Conservation (phyloP, 2,329 filamentous ascomycete species). For the Apiospora aurea region DNA sequence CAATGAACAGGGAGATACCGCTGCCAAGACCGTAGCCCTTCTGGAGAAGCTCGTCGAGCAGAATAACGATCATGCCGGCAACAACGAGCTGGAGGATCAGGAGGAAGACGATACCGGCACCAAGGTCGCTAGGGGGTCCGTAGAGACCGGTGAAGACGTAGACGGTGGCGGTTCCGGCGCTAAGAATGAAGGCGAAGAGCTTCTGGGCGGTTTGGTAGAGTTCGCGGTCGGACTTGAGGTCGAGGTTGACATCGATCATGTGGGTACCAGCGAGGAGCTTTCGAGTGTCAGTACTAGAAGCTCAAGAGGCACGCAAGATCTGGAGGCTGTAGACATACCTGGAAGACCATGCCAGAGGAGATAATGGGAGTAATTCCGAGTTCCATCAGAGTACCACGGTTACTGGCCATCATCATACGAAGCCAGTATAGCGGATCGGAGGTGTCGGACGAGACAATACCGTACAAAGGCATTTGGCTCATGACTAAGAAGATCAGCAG, state of each 20-base stretch:
- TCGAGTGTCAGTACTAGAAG: constrained; percentile 99
- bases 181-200: constrained; percentile 96
- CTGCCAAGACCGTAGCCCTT: constrained; percentile 99
- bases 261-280: constrained; percentile 95
- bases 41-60: constrained; percentile 97
- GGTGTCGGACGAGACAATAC: constrained; percentile 98
- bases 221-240: constrained; percentile 99
- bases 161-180: constrained; percentile 96
- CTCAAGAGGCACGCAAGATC: background rate
- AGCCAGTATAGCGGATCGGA: constrained; percentile 99
- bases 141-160: constrained; percentile 99
- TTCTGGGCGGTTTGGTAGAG: constrained; percentile 99
- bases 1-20: constrained; percentile 99
- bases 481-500: constrained; percentile 99
- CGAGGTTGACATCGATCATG: constrained; percentile 99
- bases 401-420: constrained; percentile 99
- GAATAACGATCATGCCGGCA: constrained; percentile 97
- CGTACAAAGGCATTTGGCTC: constrained; percentile 98
- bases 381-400: constrained; percentile 95
- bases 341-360: constrained; percentile 99
- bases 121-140: constrained; percentile 93
- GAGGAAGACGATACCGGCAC: constrained; percentile 97
- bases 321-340: constrained; percentile 50
- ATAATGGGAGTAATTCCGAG: constrained; percentile 98
- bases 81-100: constrained; percentile 97